Evolutionary conservation across 2,329 filamentous ascomycete genomes (phyloP).

Genomic region (Davidsoniella virescens): DNA sequence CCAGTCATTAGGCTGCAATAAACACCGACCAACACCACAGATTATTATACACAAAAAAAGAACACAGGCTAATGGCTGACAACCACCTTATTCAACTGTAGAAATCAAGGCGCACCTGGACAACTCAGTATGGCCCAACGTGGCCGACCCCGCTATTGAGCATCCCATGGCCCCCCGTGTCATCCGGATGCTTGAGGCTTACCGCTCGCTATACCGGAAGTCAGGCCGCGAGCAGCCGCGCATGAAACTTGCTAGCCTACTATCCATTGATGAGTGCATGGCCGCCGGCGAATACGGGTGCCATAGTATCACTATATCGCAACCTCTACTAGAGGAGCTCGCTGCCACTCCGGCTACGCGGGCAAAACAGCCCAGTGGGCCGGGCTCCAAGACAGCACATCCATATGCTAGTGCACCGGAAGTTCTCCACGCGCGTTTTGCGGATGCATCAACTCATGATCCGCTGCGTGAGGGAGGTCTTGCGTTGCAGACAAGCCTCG

Average conservation of each 20-base stretch:
- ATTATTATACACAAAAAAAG: neutral
- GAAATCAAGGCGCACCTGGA: slow-evolving; percentile 29
- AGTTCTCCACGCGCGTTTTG: slow-evolving; percentile 21
- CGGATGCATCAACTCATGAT: slow-evolving; percentile 23
- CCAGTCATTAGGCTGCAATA: neutral
- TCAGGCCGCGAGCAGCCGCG: slow-evolving; percentile 32
- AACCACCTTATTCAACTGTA: slow-evolving; percentile 14
- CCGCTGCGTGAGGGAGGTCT: slow-evolving; percentile 20
- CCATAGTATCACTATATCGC: slow-evolving; percentile 29
- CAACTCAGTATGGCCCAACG: slow-evolving; percentile 28
- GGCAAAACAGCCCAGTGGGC: slow-evolving; percentile 16
- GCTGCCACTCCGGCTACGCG: slow-evolving; percentile 20
- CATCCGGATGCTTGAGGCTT: slow-evolving; percentile 32
- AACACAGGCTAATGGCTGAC: neutral
- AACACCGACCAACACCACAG: too few relatives aligned
- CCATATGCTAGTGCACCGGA: slow-evolving; percentile 20
- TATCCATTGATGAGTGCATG: slow-evolving; percentile 28
- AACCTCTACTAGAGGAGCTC: slow-evolving; percentile 24
- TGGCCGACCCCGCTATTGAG: slow-evolving; percentile 28
- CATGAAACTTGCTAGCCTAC: slow-evolving; percentile 30
- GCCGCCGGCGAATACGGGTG: slow-evolving; percentile 30
- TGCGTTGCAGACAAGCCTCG: neutral
- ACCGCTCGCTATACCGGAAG: slow-evolving; percentile 27
- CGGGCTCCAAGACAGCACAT: slow-evolving; percentile 23
- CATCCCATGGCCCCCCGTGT: slow-evolving; percentile 31